Base-by-base conservation (phyloP, 2,329 filamentous ascomycete species). In the Colletotrichum falcatum region DNA sequence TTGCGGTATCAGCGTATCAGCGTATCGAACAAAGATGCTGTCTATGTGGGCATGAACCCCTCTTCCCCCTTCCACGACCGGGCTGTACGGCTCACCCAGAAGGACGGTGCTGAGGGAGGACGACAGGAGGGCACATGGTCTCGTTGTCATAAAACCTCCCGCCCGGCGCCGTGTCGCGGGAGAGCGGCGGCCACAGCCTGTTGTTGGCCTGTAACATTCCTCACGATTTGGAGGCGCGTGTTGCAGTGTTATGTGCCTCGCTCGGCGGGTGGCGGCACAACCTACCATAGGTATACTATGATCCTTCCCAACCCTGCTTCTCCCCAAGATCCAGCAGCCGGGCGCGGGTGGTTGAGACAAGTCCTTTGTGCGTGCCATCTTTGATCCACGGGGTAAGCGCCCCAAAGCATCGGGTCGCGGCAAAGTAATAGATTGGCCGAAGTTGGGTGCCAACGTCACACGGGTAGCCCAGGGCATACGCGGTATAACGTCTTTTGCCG, bases 401-500 rank as follows among this genome's bases (percentile, higher is more conserved):
- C 33, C 67, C 67, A 58, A 53, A 67, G 51, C 8, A 60, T n/a
- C 58, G 67, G 67, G 64, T 70, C 30, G 37, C 53, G 44, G 64
- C 28, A 20, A 33, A 46, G 20, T 23, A 46, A 35, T 46, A 33
- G 51, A 62, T 70, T 48, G 67, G 67, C 42, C n/a, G 20, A 16
- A n/a, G 14, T 35, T 28, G 49, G 16, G 14, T 53, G 18, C n/a
- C 16, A 49, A 58, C 12, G 64, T 70, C 53, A 58, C 54, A 67
- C 67, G 20, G n/a, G 37, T 37, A 44, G 48, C 30, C 30, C 55
- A 39, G 54, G 58, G 37, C 46, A 51, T 51, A 59, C 53, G 64
- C 37, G 20, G 64, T 70, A 67, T 67, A 67, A 67, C 67, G 64
- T 67, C 58, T 58, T 48, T 67, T 63, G 18, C 33, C 63, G 66